These are phyloP conservation scores for Neurospora sp. DNA, from an alignment of 495 filamentous ascomycete species.

Conservation along the genomic window DNA sequence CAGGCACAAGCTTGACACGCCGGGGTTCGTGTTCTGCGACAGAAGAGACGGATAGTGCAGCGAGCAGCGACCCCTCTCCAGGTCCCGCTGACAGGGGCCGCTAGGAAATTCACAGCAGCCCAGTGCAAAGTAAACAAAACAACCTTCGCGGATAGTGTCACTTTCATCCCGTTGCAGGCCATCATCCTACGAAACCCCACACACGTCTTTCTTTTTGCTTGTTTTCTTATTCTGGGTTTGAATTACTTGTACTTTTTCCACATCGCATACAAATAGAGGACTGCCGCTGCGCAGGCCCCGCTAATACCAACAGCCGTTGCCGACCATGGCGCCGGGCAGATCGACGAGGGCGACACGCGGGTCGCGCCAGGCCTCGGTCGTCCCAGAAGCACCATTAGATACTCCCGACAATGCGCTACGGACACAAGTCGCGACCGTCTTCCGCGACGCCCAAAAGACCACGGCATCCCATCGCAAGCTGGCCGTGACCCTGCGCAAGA, in stretches of 20 bases:
- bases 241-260: background rate
- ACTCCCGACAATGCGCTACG: slow-evolving; percentile 60
- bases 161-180: background rate
- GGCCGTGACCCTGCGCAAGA: slow-evolving; percentile 70
- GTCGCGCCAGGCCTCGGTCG: slow-evolving; percentile 47
- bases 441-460: slow-evolving; percentile 77
- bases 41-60: background rate
- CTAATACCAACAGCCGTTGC: background rate
- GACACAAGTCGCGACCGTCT: slow-evolving; percentile 65
- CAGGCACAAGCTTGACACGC: background rate
- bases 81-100: background rate
- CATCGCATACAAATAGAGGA: background rate
- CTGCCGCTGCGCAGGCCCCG: background rate
- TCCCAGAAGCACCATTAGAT: slow-evolving; percentile 61
- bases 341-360: slow-evolving; percentile 50
- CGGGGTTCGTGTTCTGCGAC: background rate
- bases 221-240: background rate
- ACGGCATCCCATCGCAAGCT: slow-evolving; percentile 86
- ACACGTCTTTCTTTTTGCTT: background rate
- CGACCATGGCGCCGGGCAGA: slow-evolving; percentile 15
- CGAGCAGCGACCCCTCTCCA: background rate
- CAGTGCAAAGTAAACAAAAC: background rate
- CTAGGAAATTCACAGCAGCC: background rate
- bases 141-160: background rate
- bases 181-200: background rate